Base-by-base conservation (phyloP, 1,139 yeast genomes). In the Candida mesenterica region DNA sequence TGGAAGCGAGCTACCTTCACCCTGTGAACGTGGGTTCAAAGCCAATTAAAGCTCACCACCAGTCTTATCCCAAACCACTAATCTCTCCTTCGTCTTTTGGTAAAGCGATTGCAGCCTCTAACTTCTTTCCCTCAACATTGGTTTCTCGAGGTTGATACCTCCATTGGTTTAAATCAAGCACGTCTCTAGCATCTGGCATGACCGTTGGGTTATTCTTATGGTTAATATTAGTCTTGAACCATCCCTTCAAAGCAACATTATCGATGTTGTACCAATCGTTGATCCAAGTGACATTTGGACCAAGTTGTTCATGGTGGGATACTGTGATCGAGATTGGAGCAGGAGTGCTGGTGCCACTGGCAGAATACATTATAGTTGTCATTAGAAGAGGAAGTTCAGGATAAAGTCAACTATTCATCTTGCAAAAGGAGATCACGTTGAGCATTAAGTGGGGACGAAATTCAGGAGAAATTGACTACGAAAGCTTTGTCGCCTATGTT, bases 241-340 rank as follows among this genome's bases (percentile, higher is more conserved):
- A 70, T 6, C 74, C 73, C 48, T 63, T 68, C 37, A 70, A 49
- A 15, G 48, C 50, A 32, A 39, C 34, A 35, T 39, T 43, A 20
- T 72, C 71, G 20, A 29, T 27, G 18, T 51, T 47, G 48, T 63
- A 65, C 73, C 73, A 67, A 38, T 63, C 72, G 31, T 64, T 62
- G 28, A 63, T 53, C 76, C 76, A 70, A 10, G 70, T 64, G 33
- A 57, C 53, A 16, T 63, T 50, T 19, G 57, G 65, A 5, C 52
- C 56, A 23, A 55, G 37, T 26, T 49, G 55, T 29, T 55, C 62
- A 33, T 55, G 55, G 34, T 29, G 36, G 8, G 43, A 40, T 6
- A 25, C 6, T 41, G 13, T 36, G 32, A 15, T 23, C 9, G 27
- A 24, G 16, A 18, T 28, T 8, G 8, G 26, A 4, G 39, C 36